Conservation (phyloP, 495 filamentous ascomycete species). For the Penicillium riverlandense region DNA sequence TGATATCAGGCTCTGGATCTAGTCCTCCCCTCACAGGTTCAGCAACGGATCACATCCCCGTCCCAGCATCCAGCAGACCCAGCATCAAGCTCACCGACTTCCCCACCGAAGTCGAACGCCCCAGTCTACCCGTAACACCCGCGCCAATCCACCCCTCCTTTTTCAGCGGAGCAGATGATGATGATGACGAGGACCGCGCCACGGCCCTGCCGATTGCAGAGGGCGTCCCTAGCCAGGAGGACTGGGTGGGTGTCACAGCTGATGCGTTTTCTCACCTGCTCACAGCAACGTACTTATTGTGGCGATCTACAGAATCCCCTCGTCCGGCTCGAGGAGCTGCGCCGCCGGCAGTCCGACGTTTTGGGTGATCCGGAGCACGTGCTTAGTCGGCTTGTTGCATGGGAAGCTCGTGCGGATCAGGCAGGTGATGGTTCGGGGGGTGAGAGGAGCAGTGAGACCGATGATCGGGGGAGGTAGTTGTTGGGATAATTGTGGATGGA, state of each 20-base stretch:
- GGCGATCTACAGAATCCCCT: constrained; percentile 64
- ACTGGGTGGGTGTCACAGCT: constrained; percentile 78
- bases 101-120: constrained; percentile 73
- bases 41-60: constrained; percentile 1
- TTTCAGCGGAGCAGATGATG: constrained; percentile 46
- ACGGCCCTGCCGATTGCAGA: constrained; percentile 59
- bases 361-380: constrained; percentile 32
- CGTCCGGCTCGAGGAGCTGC: constrained; percentile 61
- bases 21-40: neutral
- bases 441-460: neutral
- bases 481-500: too few relatives aligned
- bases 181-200: constrained; percentile 32
- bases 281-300: constrained; percentile 52
- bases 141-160: constrained; percentile 59
- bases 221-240: constrained; percentile 74
- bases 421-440: neutral
- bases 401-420: neutral
- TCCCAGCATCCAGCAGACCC: constrained; percentile 22
- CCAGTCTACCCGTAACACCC: constrained; percentile 86
- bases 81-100: constrained; percentile 75
- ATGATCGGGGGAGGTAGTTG: too few relatives aligned
- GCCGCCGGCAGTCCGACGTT: constrained; percentile 52
- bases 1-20: constrained; percentile 25
- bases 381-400: constrained; percentile 6
- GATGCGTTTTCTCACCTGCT: constrained; percentile 41